Base-by-base conservation (phyloP, 2,329 filamentous ascomycete genomes). In the Arthroderma uncinatum region DNA sequence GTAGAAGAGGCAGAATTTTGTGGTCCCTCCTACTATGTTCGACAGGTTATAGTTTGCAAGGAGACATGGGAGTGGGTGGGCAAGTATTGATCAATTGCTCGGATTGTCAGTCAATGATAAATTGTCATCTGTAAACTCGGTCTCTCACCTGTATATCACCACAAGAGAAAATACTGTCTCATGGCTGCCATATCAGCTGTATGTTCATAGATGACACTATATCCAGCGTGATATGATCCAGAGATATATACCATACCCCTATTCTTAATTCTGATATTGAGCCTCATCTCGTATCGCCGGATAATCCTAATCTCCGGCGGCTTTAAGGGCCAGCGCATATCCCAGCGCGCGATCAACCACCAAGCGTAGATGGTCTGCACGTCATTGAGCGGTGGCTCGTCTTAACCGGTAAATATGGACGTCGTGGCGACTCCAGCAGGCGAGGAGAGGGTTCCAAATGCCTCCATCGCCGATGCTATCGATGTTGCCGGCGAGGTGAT, bases 381-480 rank as follows among this genome's bases (percentile, higher is more conserved):
- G 16, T 19, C 50, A 53, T 53, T 53, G 50, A 53, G 50, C 36
- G 12, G 50, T n/a, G 36, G 33, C 48, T 33, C 39, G 39, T 34
- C n/a, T 47, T n/a, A 44, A 16, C 16, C 54, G 25, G 37, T 23
- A 14, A 71, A 65, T 62, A 73, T 73, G 71, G 70, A 73, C 65
- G 64, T 44, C 53, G 33, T 39, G 36, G 39, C 34, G 53, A 36
- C 37, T 7, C 21, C 53, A 14, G 34, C 23, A n/a, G 53, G 33
- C 14, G 36, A 42, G 8, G 36, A 55, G 33, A 23, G 21, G 36
- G 36, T 44, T 30, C n/a, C 19, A 10, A 16, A 14, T 37, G 4
- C 52, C 39, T 12, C 33, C 36, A 33, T n/a, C 7, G 47, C 25
- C 12, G 48, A n/a, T 14, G 28, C 19, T 9, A n/a, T 14, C 19